Percentiles rank a stretch among this genome's conserved stretches.
phyloP scores from a whole-genome alignment of 768 basidiomycete genomes.

The Boletus reticulatus region DNA sequence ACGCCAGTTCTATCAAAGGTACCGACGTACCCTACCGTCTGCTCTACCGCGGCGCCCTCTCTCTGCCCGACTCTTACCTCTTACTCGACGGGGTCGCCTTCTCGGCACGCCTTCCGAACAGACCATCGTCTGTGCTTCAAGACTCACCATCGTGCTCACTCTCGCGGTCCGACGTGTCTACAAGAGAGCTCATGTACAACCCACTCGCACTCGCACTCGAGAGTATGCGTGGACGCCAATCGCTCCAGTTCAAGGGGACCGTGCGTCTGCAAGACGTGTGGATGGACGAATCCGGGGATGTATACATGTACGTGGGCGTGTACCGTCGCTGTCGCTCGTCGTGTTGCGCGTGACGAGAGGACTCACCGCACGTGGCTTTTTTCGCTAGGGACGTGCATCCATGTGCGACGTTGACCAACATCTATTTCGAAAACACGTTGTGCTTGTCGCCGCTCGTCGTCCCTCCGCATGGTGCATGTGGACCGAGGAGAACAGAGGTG shows the following conservation, averaged over 20 bases:
- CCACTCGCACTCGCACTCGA: conserved; percentile 71
- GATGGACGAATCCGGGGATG: conserved; percentile 55
- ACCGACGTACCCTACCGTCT: conserved; percentile 41
- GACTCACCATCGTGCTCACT: conserved; percentile 21
- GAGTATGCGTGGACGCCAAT: conserved; percentile 75
- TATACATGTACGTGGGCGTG: conserved; percentile 41
- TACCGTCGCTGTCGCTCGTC: neutral
- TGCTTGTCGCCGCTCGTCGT: conserved; percentile 44
- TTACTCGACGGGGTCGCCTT: conserved; percentile 75
- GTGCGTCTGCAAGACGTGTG: conserved; percentile 54
- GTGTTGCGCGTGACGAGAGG: neutral
- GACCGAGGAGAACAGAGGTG: conserved; percentile 39
- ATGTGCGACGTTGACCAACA: conserved; percentile 52
- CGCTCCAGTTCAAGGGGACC: conserved; percentile 55
- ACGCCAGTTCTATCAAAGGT: conserved; percentile 1
- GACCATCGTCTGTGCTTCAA: conserved; percentile 26
- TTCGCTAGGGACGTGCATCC: conserved; percentile 70
- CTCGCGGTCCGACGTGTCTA: conserved; percentile 25
- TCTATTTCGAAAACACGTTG: conserved; percentile 72
- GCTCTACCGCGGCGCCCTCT: conserved; percentile 73
- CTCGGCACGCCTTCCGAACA: conserved; percentile 43
- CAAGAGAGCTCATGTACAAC: conserved; percentile 53
- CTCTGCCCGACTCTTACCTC: conserved; percentile 69
- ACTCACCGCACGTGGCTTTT: too few species aligned
- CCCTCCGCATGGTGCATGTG: conserved; percentile 20